Evolutionary conservation across 192 early-diverging fungal genomes (phyloP), one percentile per base, ranked within the genome.

Genomic region (Jimgerdemannia flammicorona): DNA sequence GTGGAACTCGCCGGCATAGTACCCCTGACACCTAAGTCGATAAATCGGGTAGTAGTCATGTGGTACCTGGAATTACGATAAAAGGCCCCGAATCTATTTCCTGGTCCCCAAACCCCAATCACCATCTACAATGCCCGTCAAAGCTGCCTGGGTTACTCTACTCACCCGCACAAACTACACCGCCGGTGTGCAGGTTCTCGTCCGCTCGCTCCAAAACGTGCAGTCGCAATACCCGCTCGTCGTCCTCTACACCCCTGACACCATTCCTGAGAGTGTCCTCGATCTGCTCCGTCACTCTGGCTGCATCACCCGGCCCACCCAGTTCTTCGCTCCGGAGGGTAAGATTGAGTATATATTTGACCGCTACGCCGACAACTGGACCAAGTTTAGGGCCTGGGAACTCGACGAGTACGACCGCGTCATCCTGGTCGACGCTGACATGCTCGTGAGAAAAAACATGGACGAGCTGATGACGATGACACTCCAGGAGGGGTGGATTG

Each of bases 371-470:
- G 73, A 83, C 19, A 81, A 75, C 69, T 87, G 82, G 84, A 90
- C 93, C 44, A 95, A 94, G 73, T 77, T 95, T 8, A 83, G 90
- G 44, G 92, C 86, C 14, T 94, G 90, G 84, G 80, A 88, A 69
- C 84, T 90, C 29, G 73, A 74, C 2, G 81, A 80, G 3, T 92
- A 80, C 75, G 84, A 90, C 39, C 71, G 79, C 39, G 81, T 94
- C 41, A 85, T 83, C 2, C 85, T 92, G 70, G 41, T 95, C 54
- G 94, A 94, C 77, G 87, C 91, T 0, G 94, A 94, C 76, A 90
- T 90, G 79, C 72, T 93, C 17, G 84, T 89, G 0, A 68, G 85
- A 54, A 67, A 82, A 49, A 90, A 90, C 68, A 89, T 94, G 73
- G 92, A 93, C 71, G 85, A 86, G 44, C 59, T 95, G 3, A 90